Evolutionary conservation across 108 stramenopile species (phyloP).

Genomic region (Skeletonema grethae): DNA sequence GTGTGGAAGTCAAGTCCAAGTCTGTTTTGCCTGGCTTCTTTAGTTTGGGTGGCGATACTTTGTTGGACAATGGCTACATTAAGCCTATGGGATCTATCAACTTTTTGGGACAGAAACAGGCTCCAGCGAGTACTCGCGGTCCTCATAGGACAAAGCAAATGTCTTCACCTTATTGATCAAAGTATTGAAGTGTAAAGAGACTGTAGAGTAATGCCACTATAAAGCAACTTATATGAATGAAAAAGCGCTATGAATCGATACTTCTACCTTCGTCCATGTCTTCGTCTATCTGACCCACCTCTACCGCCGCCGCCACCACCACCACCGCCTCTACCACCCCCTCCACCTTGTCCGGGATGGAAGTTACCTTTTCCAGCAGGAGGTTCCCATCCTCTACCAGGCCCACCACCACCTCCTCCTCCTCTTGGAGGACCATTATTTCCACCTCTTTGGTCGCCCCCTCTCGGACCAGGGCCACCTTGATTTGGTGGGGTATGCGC

Average conservation of each 20-base stretch:
- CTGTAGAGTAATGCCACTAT: not conserved
- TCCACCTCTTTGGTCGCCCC: slow-evolving; percentile 14
- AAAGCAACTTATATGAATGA: not conserved
- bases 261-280: slow-evolving; percentile 14
- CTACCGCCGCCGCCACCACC: slow-evolving; percentile 10
- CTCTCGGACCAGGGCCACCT: not conserved
- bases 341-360: slow-evolving; percentile 6
- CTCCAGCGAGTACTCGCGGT: not conserved
- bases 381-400: slow-evolving; percentile 24
- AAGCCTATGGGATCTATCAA: not conserved
- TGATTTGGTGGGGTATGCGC: slow-evolving; percentile 6
- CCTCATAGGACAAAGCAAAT: not conserved
- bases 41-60: not conserved
- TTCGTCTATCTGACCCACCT: slow-evolving; percentile 1
- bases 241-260: not conserved
- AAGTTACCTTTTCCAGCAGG: slow-evolving; percentile 3
- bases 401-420: slow-evolving; percentile 14
- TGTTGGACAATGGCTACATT: not conserved
- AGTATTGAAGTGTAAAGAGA: not conserved
- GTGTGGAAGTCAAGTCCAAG: not conserved
- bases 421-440: slow-evolving; percentile 13
- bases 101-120: not conserved
- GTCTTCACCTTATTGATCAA: not conserved
- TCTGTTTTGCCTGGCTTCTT: slow-evolving; percentile 1
- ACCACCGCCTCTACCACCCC: slow-evolving; percentile 10